A percentile compares a stretch with the other conserved stretches of the same genome.
Evolutionary conservation across 306 rosid species (phyloP).

Genomic region (Trichosanthes cucumerina): DNA sequence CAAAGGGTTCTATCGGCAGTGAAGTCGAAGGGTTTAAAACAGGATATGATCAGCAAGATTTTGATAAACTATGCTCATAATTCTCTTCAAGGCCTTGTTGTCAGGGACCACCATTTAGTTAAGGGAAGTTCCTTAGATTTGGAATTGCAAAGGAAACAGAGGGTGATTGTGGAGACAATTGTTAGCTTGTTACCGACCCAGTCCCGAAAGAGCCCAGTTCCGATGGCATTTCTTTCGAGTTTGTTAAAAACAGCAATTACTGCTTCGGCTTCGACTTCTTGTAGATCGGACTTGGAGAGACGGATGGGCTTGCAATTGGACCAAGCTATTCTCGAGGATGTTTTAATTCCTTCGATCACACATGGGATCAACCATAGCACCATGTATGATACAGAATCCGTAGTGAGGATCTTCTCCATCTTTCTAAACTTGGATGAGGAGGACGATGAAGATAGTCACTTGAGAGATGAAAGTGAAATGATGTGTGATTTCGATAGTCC

Average conservation of each 20-base stretch:
- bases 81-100: constrained; percentile 68
- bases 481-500: constrained; percentile 81
- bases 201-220: constrained; percentile 83
- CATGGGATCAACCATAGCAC: constrained; percentile 47
- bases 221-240: constrained; percentile 93
- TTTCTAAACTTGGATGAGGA: constrained; percentile 87
- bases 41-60: constrained; percentile 85
- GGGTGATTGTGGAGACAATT: constrained; percentile 77
- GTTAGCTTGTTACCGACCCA: constrained; percentile 72
- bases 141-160: constrained; percentile 74
- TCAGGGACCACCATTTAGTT: constrained; percentile 43
- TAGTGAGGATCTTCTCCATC: constrained; percentile 71
- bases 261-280: constrained; percentile 61
- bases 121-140: constrained; percentile 51
- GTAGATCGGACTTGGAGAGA: constrained; percentile 82
- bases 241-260: constrained; percentile 82
- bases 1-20: constrained; percentile 65
- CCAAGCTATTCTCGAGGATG: constrained; percentile 96
- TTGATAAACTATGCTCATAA: constrained; percentile 75
- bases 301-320: constrained; percentile 87
- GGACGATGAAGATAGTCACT: constrained; percentile 49
- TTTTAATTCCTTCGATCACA: constrained; percentile 64
- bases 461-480: constrained; percentile 83
- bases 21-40: constrained; percentile 86
- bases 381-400: constrained; percentile 69